Conservation (phyloP, 208 protist genomes). For the Crithidia mellificae region DNA sequence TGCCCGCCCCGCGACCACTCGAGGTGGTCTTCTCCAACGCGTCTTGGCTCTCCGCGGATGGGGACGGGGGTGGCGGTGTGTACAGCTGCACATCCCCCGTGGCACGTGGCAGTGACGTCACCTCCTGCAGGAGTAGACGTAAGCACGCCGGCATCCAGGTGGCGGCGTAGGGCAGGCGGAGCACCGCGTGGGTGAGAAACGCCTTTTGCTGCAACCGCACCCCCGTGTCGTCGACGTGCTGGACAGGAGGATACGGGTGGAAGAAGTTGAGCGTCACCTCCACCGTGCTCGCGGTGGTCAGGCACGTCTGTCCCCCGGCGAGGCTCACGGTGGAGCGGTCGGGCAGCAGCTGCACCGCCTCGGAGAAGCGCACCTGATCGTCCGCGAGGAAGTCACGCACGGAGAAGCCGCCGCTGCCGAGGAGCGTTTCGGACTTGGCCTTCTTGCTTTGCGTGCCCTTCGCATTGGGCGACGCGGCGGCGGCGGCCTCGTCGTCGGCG, state of each 20-base stretch:
- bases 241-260: constrained; percentile 45
- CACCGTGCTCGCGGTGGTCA: constrained; percentile 52
- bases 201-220: constrained; percentile 19
- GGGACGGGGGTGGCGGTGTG: constrained; percentile 24
- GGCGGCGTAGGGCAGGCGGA: constrained; percentile 70
- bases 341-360: constrained; percentile 40
- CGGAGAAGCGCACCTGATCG: constrained; percentile 44
- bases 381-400: constrained; percentile 55
- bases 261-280: constrained; percentile 68
- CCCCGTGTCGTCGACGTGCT: constrained; percentile 63
- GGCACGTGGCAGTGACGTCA: constrained; percentile 25
- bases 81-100: constrained; percentile 42
- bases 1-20: constrained; percentile 5
- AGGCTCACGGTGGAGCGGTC: constrained; percentile 28
- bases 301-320: constrained; percentile 35
- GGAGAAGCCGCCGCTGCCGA: constrained; percentile 58
- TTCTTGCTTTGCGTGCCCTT: not conserved
- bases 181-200: constrained; percentile 68
- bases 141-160: constrained; percentile 54
- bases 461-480: no score
- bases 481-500: not conserved
- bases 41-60: constrained; percentile 16
- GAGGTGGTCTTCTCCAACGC: constrained; percentile 9
- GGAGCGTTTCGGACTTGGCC: constrained; percentile 21
- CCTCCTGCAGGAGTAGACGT: constrained; percentile 42